Conservation (phyloP, 148 eudicot genomes). For the Vaccinium myrtillus region DNA sequence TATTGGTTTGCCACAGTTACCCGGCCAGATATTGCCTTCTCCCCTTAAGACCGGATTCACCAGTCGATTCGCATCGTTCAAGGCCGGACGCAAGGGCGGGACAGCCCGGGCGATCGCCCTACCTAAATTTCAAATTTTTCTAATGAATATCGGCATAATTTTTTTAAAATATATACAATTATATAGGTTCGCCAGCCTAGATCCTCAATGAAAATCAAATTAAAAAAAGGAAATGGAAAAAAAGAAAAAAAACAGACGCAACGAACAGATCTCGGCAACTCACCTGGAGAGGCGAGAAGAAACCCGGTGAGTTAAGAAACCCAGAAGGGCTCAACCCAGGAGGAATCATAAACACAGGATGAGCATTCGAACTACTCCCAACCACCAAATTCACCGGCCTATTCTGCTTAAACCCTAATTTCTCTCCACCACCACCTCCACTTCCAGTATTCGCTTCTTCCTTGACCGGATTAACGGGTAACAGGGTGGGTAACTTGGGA, state of each 20-base stretch:
- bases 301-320: conserved; percentile 70
- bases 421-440: not conserved
- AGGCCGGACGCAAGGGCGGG: too few relatives aligned
- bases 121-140: too few relatives aligned
- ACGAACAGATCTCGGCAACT: not conserved
- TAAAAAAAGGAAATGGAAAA: not conserved
- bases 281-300: conserved; percentile 34
- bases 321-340: conserved; percentile 78
- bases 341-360: conserved; percentile 45
- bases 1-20: not conserved
- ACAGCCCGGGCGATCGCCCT: too few relatives aligned
- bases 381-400: conserved; percentile 55
- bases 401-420: conserved; percentile 57
- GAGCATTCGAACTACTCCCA: conserved; percentile 33
- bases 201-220: too few relatives aligned
- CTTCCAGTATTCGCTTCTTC: not conserved
- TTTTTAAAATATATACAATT: too few relatives aligned
- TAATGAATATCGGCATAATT: too few relatives aligned
- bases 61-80: not conserved
- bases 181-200: too few relatives aligned
- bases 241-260: not conserved
- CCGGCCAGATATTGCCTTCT: not conserved
- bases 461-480: conserved; percentile 6
- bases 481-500: conserved; percentile 11
- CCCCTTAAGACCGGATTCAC: not conserved